Percentiles rank a stretch among this genome's conserved stretches.
Evolutionary conservation across 179 eudicot species (phyloP).

Genomic region (Spinacia oleracea): DNA sequence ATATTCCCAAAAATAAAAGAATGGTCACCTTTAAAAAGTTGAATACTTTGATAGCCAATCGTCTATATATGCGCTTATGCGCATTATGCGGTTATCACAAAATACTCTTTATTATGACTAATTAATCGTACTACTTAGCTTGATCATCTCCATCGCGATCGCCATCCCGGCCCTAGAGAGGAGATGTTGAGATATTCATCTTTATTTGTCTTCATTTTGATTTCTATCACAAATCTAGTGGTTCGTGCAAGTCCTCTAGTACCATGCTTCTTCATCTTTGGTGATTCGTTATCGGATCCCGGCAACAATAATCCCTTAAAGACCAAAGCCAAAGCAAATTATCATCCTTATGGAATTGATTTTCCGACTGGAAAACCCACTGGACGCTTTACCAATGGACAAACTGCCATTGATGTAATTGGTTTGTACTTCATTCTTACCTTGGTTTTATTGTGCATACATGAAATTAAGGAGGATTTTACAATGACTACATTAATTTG

Average conservation of each 20-base stretch:
- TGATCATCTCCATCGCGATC: neutral
- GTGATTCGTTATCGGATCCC: slow-evolving; percentile 60
- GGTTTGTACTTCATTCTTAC: slow-evolving; percentile 9
- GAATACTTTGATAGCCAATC: neutral
- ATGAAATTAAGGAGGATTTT: too few relatives aligned
- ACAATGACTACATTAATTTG: too few relatives aligned
- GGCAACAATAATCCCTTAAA: slow-evolving; percentile 53
- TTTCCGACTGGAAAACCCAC: slow-evolving; percentile 41
- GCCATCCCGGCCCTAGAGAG: too few relatives aligned
- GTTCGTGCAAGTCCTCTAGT: slow-evolving; percentile 26
- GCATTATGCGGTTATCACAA: neutral
- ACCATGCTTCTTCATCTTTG: slow-evolving; percentile 57
- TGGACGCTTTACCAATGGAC: slow-evolving; percentile 66
- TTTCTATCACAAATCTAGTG: neutral
- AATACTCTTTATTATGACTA: neutral
- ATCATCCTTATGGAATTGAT: slow-evolving; percentile 55
- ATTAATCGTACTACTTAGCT: too few relatives aligned
- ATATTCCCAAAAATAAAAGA: neutral
- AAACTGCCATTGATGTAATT: slow-evolving; percentile 30
- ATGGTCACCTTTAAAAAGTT: neutral
- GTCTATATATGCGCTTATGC: neutral
- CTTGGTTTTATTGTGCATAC: neutral
- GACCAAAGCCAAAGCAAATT: slow-evolving; percentile 46
- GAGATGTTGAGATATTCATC: neutral
- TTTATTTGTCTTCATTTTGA: neutral